These are phyloP conservation scores for Sinapis alba DNA, from an alignment of 441 rosid species.

Conservation along the genomic window DNA sequence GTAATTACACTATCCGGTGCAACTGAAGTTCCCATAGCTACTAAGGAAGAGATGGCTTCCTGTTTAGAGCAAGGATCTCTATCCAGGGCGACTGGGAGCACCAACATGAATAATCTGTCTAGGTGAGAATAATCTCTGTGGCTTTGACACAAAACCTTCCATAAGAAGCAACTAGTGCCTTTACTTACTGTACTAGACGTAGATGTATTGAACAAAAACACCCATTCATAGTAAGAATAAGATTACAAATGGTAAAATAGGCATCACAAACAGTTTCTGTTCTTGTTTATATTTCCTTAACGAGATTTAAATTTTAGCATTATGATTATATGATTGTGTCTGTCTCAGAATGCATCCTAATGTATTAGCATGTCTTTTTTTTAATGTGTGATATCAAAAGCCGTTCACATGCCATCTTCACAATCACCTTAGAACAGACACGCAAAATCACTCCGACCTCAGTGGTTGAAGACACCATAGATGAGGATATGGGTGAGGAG, in stretches of 20 bases:
- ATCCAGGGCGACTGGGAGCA: constrained; percentile 68
- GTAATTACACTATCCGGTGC: constrained; percentile 68
- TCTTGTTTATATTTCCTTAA: background rate
- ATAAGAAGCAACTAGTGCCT: constrained; percentile 5
- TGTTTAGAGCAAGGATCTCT: constrained; percentile 69
- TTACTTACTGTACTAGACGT: background rate
- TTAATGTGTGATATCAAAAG: constrained; percentile 51
- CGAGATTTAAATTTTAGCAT: background rate
- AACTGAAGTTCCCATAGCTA: constrained; percentile 56
- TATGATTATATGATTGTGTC: constrained; percentile 15
- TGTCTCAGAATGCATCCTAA: constrained; percentile 14
- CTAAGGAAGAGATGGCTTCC: constrained; percentile 65
- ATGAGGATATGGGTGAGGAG: constrained; percentile 63
- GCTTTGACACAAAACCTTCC: background rate
- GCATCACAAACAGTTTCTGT: background rate
- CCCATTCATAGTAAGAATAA: background rate
- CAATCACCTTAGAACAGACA: constrained; percentile 73
- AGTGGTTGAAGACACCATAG: constrained; percentile 41
- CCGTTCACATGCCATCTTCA: constrained; percentile 81
- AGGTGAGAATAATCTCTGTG: constrained; percentile 43
- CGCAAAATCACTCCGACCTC: constrained; percentile 51
- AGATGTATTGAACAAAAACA: background rate
- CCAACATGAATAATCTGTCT: constrained; percentile 70
- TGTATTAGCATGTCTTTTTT: constrained; percentile 35
- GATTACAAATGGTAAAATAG: constrained; percentile 1